Evolutionary conservation across 2,329 filamentous ascomycete genomes (phyloP), one percentile per base, ranked within the genome.

Genomic region (Penicillium psychrosexuale): DNA sequence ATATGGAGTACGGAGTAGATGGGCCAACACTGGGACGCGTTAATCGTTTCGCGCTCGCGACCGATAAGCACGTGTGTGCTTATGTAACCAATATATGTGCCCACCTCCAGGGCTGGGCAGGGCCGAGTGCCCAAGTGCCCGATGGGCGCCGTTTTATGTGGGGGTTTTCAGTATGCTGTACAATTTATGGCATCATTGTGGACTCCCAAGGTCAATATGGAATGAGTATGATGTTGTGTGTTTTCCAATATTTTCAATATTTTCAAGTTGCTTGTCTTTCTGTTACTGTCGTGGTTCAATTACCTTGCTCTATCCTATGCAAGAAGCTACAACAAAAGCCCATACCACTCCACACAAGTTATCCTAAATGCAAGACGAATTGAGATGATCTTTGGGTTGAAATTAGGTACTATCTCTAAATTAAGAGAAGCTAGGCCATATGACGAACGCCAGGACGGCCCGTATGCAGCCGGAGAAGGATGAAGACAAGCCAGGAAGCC

Each of bases 41-140:
- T 63, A 58, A 63, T 57, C 17, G 51, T 51, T 51, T 63, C 60
- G 53, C 61, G 61, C 51, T 47, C 61, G 61, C 61, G 61, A 59
- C 53, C 55, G 59, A 63, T 64, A 61, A 63, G 57, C 57, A 62
- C 60, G 58, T 61, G 58, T 47, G 45, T 9, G 42, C 17, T 61
- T 60, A 63, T 33, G 43, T 61, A 57, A 57, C 30, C 22, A 39
- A 11, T 22, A 19, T 36, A n/a, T 1, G 34, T 36, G 22, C 28
- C 15, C 5, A 22, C 19, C 19, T 22, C 19, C 19, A 22, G 22
- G 22, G 22, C 22, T 5, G 22, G 4, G 22, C 22, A 1, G 27
- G 27, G 27, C n/a, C 34, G 11, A 19, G 3, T 38, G 37, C 38
- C 22, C 38, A 8, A 40, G 22, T 13, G 37, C 22, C 19, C 15